Evolutionary conservation across 441 rosid genomes (phyloP).

Genomic region (Metrosideros polymorpha): DNA sequence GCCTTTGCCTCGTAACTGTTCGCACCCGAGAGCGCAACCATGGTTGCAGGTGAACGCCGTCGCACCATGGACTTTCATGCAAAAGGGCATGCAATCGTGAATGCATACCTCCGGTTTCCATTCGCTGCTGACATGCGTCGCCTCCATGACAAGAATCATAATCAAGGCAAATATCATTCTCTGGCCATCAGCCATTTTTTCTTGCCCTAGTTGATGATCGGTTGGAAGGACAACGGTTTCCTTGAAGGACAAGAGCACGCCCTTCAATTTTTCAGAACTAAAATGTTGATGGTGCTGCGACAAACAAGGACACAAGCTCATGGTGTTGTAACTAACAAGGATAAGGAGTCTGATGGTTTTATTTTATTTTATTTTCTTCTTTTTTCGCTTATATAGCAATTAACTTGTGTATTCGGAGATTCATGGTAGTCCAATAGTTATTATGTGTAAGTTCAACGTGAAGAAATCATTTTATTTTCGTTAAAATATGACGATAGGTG

Average conservation of each 20-base stretch:
- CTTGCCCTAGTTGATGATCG: background rate
- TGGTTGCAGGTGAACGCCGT: background rate
- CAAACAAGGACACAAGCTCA: background rate
- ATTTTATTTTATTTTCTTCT: background rate
- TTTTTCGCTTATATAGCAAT: background rate
- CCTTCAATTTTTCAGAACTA: background rate
- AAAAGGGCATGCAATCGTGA: background rate
- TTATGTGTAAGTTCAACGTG: background rate
- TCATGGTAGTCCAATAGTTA: background rate
- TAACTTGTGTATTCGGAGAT: background rate
- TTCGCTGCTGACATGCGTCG: background rate
- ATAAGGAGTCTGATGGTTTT: background rate
- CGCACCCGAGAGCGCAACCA: background rate
- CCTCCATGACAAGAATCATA: background rate
- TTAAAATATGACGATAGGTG: background rate
- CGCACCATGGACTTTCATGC: background rate
- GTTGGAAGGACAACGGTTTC: background rate
- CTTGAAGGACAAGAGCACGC: background rate
- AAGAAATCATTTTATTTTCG: background rate
- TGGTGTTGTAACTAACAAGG: background rate
- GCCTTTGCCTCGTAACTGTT: background rate
- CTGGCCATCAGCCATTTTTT: background rate
- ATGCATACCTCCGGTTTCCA: background rate
- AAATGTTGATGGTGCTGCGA: background rate
- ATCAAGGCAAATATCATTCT: background rate